Evolutionary conservation across 768 basidiomycete species (phyloP), one percentile per base, ranked within the genome.

Genomic region (Termitomyces sp.): DNA sequence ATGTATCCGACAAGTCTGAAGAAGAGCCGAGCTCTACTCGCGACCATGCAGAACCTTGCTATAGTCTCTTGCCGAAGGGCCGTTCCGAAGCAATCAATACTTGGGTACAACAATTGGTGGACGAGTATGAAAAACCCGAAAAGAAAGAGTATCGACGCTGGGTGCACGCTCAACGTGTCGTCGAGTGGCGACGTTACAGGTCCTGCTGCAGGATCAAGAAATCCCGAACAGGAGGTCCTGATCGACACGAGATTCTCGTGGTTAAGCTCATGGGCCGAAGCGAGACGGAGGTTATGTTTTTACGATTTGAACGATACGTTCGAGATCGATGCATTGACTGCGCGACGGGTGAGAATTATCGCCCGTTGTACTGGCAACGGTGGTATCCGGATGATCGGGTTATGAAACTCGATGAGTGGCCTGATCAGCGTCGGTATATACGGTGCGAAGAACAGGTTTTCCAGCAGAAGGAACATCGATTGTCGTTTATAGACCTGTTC

Each of bases 141-240:
- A 34, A 52, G 6, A 24, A 9, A 20, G 41, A 6, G 24, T 58
- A 24, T 30, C 31, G 42, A 13, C n/a, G 8, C 30, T 58, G 48
- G 57, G 42, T 12, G 11, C 30, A 44, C 18, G 12, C 6, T 2
- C 41, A 42, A 4, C 42, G 49, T 18, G 24, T 58, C 8, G 24
- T 52, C 41, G 57, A 58, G 34, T 58, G 57, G 57, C 42, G 57
- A 8, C 48, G 57, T 20, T 58, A 58, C 47, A 24, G 55, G 8
- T 41, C 37, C 22, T 50, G 57, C 1, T 16, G 31, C 5, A 27
- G 24, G 6, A 13, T n/a, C 20, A 7, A n/a, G n/a, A 27, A 13
- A n/a, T 45, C 33, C 27, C 47, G n/a, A 30, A 34, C 34, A 15
- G 16, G 24, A 3, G 11, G 22, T 13, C 13, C 22, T 48, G 30